Base-by-base conservation (phyloP, 2,329 filamentous ascomycete species). In the Didymella glomerata region DNA sequence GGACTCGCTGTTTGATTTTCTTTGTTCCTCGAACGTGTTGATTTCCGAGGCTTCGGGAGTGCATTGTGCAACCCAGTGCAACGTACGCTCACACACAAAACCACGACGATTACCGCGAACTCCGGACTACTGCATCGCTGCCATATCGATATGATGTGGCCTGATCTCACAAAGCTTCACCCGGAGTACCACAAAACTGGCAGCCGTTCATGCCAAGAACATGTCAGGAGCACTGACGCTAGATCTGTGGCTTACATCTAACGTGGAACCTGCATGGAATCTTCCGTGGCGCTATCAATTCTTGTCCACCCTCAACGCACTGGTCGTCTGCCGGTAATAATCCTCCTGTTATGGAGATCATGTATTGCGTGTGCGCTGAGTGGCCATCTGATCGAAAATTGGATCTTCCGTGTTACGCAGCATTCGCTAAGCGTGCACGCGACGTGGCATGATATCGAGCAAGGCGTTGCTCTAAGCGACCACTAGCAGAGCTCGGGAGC, bases 221-320 rank as follows among this genome's bases (percentile, higher is more conserved):
- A 46, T 58, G 46, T 50, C 56, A 59, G 32, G 49, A 34, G 32
- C 40, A 54, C 27, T 48, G 45, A 47, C 46, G 38, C 56, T 54
- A 59, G 50, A 59, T 28, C 41, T 30, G 51, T 51, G 56, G 51
- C 46, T 54, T 41, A 47, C 36, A 27, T 28, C 36, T 27, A 59
- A 54, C 50, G 47, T 59, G 51, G 56, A 59, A 59, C 49, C 56
- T 59, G 56, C 56, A 54, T 54, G 50, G 46, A 59, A 51, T n/a
- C n/a, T 54, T 59, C 32, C 20, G 40, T 50, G 25, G 25, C 50
- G 42, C 49, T 41, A 50, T 27, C 38, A 14, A 10, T 42, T 47
- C n/a, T 36, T 18, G 34, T 34, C 32, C 24, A 41, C 8, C 28
- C 28, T 34, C 34, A 47, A 11, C 27, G 34, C 42, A n/a, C 25